A percentile compares a stretch with the other conserved stretches of the same genome.
phyloP scores from a whole-genome alignment of 495 filamentous ascomycete species.

The Xylaria telfairii region DNA sequence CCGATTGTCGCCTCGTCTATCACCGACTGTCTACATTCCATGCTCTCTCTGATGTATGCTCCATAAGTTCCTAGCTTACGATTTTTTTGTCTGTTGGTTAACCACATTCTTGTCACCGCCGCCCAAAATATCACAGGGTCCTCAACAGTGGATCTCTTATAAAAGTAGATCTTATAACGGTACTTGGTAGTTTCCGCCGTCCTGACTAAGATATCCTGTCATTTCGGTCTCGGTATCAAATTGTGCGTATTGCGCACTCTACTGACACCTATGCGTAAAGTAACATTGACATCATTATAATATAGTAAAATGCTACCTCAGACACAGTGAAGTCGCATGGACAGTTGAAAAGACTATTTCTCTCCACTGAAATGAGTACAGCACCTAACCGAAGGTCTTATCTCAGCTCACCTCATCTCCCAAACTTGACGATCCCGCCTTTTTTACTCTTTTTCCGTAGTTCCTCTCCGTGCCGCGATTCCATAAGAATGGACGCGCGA shows the following conservation, averaged over 20 bases:
- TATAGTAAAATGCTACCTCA: slow-evolving; percentile 2
- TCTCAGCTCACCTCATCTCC: slow-evolving; percentile 27
- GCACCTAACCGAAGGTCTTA: slow-evolving; percentile 8
- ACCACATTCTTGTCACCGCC: background rate
- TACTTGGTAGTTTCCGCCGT: background rate
- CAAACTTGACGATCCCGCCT: slow-evolving; percentile 13
- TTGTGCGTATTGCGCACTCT: background rate
- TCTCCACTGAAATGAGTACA: background rate
- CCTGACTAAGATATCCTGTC: background rate
- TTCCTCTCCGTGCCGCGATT: background rate
- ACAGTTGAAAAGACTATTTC: background rate
- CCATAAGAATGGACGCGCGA: background rate
- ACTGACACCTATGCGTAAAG: background rate
- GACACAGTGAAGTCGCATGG: background rate
- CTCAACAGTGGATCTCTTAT: background rate
- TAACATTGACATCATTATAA: background rate
- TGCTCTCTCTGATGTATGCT: background rate
- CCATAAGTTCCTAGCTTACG: background rate
- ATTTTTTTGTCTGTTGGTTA: background rate
- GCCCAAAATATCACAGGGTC: background rate
- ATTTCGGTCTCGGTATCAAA: background rate
- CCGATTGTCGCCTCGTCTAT: too few relatives aligned
- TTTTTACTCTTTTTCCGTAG: background rate
- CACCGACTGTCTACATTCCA: background rate
- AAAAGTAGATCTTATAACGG: background rate